Base-by-base conservation (phyloP, 148 eudicot species). In the Dysphania ambrosioides region DNA sequence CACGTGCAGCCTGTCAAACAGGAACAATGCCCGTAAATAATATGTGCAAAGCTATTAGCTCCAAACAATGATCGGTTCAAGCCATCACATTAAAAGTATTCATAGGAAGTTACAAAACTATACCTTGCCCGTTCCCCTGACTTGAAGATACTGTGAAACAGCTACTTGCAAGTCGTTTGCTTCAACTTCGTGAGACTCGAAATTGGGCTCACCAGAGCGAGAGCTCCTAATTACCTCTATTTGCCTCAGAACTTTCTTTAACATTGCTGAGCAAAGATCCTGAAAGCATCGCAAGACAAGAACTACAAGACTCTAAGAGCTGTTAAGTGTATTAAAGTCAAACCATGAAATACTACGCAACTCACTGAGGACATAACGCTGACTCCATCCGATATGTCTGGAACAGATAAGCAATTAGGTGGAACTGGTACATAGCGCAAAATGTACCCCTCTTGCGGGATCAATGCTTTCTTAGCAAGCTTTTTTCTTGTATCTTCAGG, bases 351-450 rank as follows among this genome's bases (percentile, higher is more conserved):
- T 42, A 30, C 3, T 35, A 72, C 9, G 31, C 36, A 49, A 73
- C 93, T 87, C 64, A 95, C 98, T 82, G 93, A 87, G 66, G 98
- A 92, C 92, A 89, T 90, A 36, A 91, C 88, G 18, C 84, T 88
- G 57, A 86, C 89, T 79, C 98, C 98, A 84, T 95, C 98, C 0
- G 98, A 95, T 68, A 95, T 68, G 56, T 95, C 98, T 24, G 98
- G 98, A 34, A 90, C 90, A 19, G 98, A 92, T 77, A 95, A 83
- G 70, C 97, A 92, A 63, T 95, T 95, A 35, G 98, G 98, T 41
- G 98, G 98, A 68, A 95, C 98, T 1, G 98, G 97, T 56, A 95
- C 60, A 84, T 86, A 76, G 36, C 83, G 86, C 60, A 95, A 15
- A 23, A 95, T 84, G 55, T 92, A 92, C 13, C 98, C 98, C 76